Base-by-base conservation (phyloP, 371 early-diverging fungal species). In the Umbelopsis sp. region DNA sequence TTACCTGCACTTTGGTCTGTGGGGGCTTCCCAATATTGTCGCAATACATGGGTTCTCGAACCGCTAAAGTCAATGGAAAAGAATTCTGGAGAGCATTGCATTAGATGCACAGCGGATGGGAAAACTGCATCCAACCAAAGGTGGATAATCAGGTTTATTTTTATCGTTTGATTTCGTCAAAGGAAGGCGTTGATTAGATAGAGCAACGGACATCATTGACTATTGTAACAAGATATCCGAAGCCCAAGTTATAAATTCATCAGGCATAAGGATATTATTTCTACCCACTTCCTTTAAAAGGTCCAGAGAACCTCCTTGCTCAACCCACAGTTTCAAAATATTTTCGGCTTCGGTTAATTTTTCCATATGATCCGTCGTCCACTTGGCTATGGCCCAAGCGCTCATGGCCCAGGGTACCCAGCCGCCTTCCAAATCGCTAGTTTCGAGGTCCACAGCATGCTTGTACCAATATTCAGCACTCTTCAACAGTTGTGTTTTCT, bases 401-500 rank as follows among this genome's bases (percentile, higher is more conserved):
- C 44, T 37, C 65, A 50, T 48, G 9, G 65, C 65, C 44, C 48
- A 46, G 7, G 50, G 37, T n/a, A 65, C 25, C 65, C 65, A 65
- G 20, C 65, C 65, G 32, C 65, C 48, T 51, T 65, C 65, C 20
- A 65, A 20, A 37, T 67, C 67, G 16, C 48, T 25, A 18, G 51
- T 35, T 32, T 67, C 44, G 12, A 52, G 50, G 11, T 67, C 67
- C 11, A 67, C 67, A 20, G 32, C 53, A 50, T 50, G 44, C 52
- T 53, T 50, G 41, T 67, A 67, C 44, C 50, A 67, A 44, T 38
- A 52, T 38, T 67, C 67, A 38, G 79, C 72, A 68, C 75, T 78
- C 63, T 75, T 75, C 70, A 78, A 25, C 50, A 78, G 67, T 71
- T 74, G 74, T 25, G 74, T 35, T 12, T 74, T 71, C 53, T 78